Evolutionary conservation across 768 basidiomycete genomes (phyloP), one percentile per base, ranked within the genome.

Genomic region (Podaxis rugospora): DNA sequence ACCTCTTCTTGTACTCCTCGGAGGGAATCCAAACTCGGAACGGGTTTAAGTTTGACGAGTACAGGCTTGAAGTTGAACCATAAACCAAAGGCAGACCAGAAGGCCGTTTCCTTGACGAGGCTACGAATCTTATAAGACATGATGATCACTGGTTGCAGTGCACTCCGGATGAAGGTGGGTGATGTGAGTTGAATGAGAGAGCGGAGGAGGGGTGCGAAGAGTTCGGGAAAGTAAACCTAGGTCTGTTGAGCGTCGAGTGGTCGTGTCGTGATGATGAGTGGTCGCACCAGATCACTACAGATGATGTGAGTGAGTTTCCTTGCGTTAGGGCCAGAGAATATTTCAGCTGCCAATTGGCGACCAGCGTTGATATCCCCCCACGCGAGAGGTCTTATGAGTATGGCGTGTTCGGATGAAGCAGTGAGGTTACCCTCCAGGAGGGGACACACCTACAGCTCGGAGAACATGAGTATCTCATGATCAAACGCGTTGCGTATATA

Each of bases 191-290:
- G 81, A 2, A 96, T 74, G 11, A 95, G 78, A 1, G 89, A 85
- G 2, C 87, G 83, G 18, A 95, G 75, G 16, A 95, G 81, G 4
- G 89, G 89, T 0, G 85, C 89, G 10, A 92, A 78, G 1, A 95
- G 82, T 61, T 90, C 84, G 0, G 91, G 90, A 67, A 95, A 95
- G 72, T 95, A 95, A 11, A 95, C 83, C 89, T 94, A 59, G 49
- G 14, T n/a, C 25, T 57, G 23, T 9, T 49, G 47, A 65, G 62
- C 28, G 16, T 51, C 39, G 35, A 11, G 28, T 0, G 18, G 14
- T 6, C 11, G 28, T 5, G 39, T 14, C 35, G 28, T 37, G 21
- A 51, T 25, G 21, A 47, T 13, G 16, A n/a, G 4, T 55, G 25
- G 42, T 80, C 86, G 68, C 74, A 92, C 92, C 57, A 95, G 80